Evolutionary conservation across 225 moss, liverwort and hornwort species (phyloP), one percentile per base, ranked within the genome.

Genomic region (Bryoerythrophyllum caledonicum): DNA sequence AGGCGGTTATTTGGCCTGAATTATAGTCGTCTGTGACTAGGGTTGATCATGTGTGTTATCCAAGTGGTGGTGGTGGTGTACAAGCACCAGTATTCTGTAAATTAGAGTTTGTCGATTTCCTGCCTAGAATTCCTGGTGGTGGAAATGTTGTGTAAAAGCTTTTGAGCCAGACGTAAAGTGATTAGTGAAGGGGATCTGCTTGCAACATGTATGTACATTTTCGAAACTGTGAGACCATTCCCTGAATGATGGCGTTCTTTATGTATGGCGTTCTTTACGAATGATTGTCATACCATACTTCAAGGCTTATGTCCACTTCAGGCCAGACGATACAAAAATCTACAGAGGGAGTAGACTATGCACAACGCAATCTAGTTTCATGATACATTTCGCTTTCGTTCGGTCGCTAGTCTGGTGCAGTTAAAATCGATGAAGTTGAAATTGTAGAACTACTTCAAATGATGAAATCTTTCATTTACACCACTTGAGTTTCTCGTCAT

Each of bases 1-100:
- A 75, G 49, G 34, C 79, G 1, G 49, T 67, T 27, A 79, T 83
- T 40, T 83, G 83, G 83, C 48, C 66, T 12, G 14, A 75, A n/a
- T n/a, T n/a, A n/a, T n/a, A 48, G n/a, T 72, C 2, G 2, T 8
- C 9, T 52, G 60, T 23, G 73, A 30, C 46, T 40, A 51, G 60
- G 34, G 24, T 48, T 38, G 38, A 38, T 38, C 34, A n/a, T 61
- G 32, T 46, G 44, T 8, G 34, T 34, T 5, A 6, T 0, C 6
- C 6, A 34, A 34, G 6, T 38, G 38, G 0, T 2, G 38, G 38
- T 38, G 38, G 38, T 38, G 38, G 8, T 38, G 38, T 10, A 10
- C 38, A 38, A 38, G 38, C 38, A 38, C 1, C 38, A 38, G 0
- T 7, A 8, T 38, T 51, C 49, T 73, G 51, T 26, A 15, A 11